Evolutionary conservation across 1,284 basidiomycete genomes (phyloP).

Genomic region (Cystobasidiaceae sp.): DNA sequence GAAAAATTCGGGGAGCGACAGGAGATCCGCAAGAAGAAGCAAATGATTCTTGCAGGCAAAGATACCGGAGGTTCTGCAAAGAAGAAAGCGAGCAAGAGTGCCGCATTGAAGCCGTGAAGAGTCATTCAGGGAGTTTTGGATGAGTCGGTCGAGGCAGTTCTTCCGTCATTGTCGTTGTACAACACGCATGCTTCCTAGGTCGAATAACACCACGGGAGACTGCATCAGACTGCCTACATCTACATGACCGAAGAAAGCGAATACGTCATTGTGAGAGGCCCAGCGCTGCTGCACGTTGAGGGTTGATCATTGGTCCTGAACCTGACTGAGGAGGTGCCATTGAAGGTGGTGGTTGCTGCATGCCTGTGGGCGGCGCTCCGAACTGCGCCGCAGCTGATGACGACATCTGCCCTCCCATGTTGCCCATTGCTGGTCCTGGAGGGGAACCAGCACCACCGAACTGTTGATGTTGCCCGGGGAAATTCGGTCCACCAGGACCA

Average conservation of each 20-base stretch:
- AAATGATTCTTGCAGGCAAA: slow-evolving; percentile 22
- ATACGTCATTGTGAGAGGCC: slow-evolving; percentile 18
- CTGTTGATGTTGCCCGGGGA: not conserved
- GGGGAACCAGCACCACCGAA: not conserved
- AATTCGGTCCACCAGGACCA: not conserved
- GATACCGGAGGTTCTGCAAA: not conserved
- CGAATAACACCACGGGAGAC: too few relatives aligned
- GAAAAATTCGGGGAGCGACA: slow-evolving; percentile 85
- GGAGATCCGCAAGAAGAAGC: slow-evolving; percentile 66
- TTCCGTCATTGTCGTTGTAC: too few relatives aligned
- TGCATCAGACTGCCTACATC: too few relatives aligned
- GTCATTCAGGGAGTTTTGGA: too few relatives aligned
- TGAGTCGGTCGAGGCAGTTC: too few relatives aligned
- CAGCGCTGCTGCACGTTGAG: slow-evolving; percentile 25
- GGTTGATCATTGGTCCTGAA: slow-evolving; percentile 23
- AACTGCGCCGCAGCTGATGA: slow-evolving; percentile 8
- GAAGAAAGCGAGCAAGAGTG: slow-evolving; percentile 1
- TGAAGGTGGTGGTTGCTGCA: slow-evolving; percentile 12
- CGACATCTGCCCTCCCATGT: slow-evolving; percentile 2
- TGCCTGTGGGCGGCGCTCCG: not conserved
- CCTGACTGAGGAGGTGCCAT: slow-evolving; percentile 13
- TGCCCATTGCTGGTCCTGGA: not conserved
- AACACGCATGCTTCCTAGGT: too few relatives aligned
- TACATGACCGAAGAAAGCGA: too few relatives aligned
- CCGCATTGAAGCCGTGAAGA: too few relatives aligned